Percentiles rank a stretch among this genome's conserved stretches.
phyloP scores from a whole-genome alignment of 495 filamentous ascomycete genomes.

The Glutinoglossum americanum region DNA sequence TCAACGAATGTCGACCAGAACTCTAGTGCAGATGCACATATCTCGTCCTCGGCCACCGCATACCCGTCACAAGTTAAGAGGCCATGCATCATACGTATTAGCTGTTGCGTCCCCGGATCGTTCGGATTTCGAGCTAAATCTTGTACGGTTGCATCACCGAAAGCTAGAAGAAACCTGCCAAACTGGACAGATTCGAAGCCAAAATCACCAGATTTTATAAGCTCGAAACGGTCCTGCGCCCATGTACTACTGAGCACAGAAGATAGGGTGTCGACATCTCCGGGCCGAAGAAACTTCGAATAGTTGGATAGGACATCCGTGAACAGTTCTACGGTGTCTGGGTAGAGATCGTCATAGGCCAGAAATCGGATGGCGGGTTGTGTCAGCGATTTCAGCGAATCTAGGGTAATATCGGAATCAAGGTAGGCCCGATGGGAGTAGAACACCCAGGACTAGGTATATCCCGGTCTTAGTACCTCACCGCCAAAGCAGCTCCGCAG shows the following conservation, averaged over 20 bases:
- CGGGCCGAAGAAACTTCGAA: slow-evolving; percentile 33
- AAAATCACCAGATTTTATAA: slow-evolving; percentile 35
- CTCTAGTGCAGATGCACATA: slow-evolving; percentile 56
- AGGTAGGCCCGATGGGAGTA: slow-evolving; percentile 39
- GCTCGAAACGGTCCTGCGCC: slow-evolving; percentile 27
- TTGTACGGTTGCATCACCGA: slow-evolving; percentile 35
- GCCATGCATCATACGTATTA: slow-evolving; percentile 29
- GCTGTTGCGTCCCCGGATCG: slow-evolving; percentile 15
- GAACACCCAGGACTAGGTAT: slow-evolving; percentile 36
- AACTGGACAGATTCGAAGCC: slow-evolving; percentile 45
- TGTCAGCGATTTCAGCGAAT: slow-evolving; percentile 32
- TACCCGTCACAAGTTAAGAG: slow-evolving; percentile 51
- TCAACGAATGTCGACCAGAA: slow-evolving; percentile 65
- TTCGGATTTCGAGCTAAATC: slow-evolving; percentile 21
- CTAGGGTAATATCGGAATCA: slow-evolving; percentile 28
- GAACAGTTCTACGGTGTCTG: slow-evolving; percentile 38
- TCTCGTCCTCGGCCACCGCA: slow-evolving; percentile 52
- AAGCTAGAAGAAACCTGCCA: slow-evolving; percentile 47
- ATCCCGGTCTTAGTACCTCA: neutral
- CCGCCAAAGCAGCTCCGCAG: neutral
- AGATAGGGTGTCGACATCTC: slow-evolving; percentile 32
- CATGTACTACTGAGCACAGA: slow-evolving; percentile 33
- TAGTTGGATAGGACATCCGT: slow-evolving; percentile 43
- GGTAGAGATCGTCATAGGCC: slow-evolving; percentile 28
- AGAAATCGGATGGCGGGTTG: slow-evolving; percentile 34